Base-by-base conservation (phyloP, 2,329 filamentous ascomycete genomes). In the Fusarium albidum region DNA sequence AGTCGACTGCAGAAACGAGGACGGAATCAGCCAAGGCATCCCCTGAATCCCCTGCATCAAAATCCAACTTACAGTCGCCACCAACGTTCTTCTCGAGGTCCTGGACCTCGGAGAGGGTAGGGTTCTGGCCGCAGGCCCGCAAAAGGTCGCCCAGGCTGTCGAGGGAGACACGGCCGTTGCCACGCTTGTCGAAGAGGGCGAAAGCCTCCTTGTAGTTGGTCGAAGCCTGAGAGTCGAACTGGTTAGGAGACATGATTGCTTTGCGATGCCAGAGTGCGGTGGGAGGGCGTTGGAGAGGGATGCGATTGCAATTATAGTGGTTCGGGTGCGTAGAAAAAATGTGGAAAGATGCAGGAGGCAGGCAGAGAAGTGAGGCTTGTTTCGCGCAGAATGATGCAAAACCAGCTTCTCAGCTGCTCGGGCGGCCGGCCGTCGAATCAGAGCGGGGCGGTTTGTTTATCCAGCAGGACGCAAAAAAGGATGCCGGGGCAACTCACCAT, bases 131-230 rank as follows among this genome's bases (percentile, higher is more conserved):
- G 74, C 95, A 99, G 49, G 95, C 95, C 73, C 95, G 90, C 65
- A 99, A 87, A 56, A 99, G 85, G 75, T 99, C 95, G 67, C 95
- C 95, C 51, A 99, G 86, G 62, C 88, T 89, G 65, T 94, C 90
- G 74, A 93, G 82, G 33, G 90, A 79, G 67, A 98, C 95, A 68
- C 93, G 93, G 72, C 94, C 93, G 73, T 91, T 96, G 73, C 95
- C 95, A 76, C 95, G 94, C 88, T 97, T 98, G 84, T 99, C 95
- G 83, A 98, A 99, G 75, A 99, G 90, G 70, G 93, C 93, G 79
- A 99, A 99, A 68, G 95, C 95, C 88, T 99, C 95, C 84, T 98
- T 98, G 91, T 98, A 99, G 89, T 99, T 98, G 81, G 94, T 98
- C 58, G 84, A 87, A 75, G 85, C 85, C 85, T 88, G 84, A 39